phyloP scores from a whole-genome alignment of 2,329 filamentous ascomycete species.

The Fusarium sp. region DNA sequence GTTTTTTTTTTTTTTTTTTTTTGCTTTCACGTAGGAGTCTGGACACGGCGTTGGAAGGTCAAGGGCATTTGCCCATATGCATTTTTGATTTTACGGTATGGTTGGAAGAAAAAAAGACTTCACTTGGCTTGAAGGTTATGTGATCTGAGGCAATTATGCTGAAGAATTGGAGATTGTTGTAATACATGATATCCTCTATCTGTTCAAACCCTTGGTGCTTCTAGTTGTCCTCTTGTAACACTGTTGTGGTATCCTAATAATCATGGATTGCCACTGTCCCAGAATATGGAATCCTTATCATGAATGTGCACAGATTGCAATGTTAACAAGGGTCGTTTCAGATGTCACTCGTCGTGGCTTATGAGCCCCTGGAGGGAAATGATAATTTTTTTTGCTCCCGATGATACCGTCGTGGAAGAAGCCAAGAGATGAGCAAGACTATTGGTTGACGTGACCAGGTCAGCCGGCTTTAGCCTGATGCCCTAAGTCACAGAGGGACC shows the following conservation, averaged over 20 bases:
- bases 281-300: not conserved
- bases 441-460: constrained; percentile 36
- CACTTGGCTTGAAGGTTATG: constrained; percentile 18
- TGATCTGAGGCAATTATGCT: constrained; percentile 17
- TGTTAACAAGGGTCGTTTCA: not conserved
- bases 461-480: constrained; percentile 22
- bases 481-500: constrained; percentile 1
- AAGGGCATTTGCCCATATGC: constrained; percentile 16
- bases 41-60: constrained; percentile 33
- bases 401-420: constrained; percentile 5
- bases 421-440: not conserved
- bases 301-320: not conserved
- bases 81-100: constrained; percentile 31
- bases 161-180: constrained; percentile 22
- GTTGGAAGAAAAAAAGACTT: constrained; percentile 41
- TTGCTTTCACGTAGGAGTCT: constrained; percentile 21
- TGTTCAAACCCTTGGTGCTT: not conserved
- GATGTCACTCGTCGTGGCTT: not conserved
- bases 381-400: constrained; percentile 15
- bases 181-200: constrained; percentile 34
- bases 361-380: constrained; percentile 7
- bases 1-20: constrained; percentile 15
- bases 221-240: not conserved
- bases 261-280: not conserved
- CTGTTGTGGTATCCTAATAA: not conserved